Conservation (phyloP, 148 eudicot species). For the Persicaria tinctoria region DNA sequence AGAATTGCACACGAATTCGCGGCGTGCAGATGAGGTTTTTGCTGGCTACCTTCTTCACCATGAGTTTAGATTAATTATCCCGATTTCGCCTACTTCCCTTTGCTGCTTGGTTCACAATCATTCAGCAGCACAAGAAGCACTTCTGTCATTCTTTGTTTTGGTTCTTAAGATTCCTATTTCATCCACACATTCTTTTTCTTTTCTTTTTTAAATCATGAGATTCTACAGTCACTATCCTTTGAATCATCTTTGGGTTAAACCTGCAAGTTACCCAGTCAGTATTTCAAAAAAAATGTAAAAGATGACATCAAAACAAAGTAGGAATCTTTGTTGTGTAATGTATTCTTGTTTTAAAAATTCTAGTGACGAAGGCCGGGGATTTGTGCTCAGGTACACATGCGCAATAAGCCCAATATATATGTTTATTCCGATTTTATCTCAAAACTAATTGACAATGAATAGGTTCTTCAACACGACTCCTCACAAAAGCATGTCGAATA, state of each 20-base stretch:
- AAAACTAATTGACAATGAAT: no score
- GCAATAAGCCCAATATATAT: no score
- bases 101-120: constrained; percentile 8
- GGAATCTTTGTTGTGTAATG: constrained; percentile 15
- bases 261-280: no score
- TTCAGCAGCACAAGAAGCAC: not conserved
- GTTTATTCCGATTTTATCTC: no score
- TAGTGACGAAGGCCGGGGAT: no score
- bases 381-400: no score
- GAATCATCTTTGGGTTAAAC: no score
- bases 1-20: not conserved
- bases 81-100: not conserved
- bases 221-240: no score
- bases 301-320: constrained; percentile 12
- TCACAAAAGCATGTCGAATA: no score
- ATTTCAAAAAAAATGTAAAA: not conserved
- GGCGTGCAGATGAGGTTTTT: not conserved
- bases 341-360: constrained; percentile 19
- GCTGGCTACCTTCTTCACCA: constrained; percentile 9
- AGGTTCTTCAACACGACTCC: no score
- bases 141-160: not conserved
- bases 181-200: not conserved
- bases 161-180: no score
- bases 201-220: not conserved
- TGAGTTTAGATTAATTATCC: not conserved